Evolutionary conservation across 2,329 filamentous ascomycete genomes (phyloP), one percentile per base, ranked within the genome.

Genomic region (Xylaria sp.): DNA sequence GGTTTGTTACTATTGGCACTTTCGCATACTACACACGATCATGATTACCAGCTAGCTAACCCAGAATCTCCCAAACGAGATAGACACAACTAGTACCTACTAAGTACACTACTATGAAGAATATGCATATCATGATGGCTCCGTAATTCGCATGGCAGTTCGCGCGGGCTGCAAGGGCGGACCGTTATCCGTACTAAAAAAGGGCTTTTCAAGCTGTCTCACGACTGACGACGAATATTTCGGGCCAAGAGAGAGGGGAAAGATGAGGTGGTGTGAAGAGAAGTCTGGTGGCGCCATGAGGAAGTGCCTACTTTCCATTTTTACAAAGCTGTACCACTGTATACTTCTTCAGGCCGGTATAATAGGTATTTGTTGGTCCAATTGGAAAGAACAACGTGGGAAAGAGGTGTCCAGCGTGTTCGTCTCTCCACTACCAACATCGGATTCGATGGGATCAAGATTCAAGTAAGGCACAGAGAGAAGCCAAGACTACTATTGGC

Each of bases 311-410:
- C 28, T 28, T 28, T 28, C 28, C 58, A 66, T 66, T 72, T 49
- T 73, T 54, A 75, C 69, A 66, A 71, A 65, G 66, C 68, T 67
- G 69, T 67, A 66, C 58, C 64, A 71, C 58, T 58, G 48, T 60
- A 52, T 62, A 41, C 64, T 67, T 70, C 68, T 68, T 61, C 57
- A 64, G 64, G 66, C 60, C 59, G 66, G 68, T 51, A 46, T 64
- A 62, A 51, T 66, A 62, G 39, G 55, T 43, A 71, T 74, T 72
- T 63, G 70, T 68, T 72, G 72, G 70, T 61, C 75, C 75, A 77
- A 77, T 77, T 57, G 63, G 71, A 69, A 60, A 64, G 54, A 55
- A 75, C 71, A 76, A 76, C 75, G 75, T 76, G 74, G 72, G 70
- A 70, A 69, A 62, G 62, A 28, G 66, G 65, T 73, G 71, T 62